A percentile compares a stretch with the other conserved stretches of the same genome.
phyloP scores from a whole-genome alignment of 1,284 basidiomycete genomes.

The Rhodotorula mucilaginosa region DNA sequence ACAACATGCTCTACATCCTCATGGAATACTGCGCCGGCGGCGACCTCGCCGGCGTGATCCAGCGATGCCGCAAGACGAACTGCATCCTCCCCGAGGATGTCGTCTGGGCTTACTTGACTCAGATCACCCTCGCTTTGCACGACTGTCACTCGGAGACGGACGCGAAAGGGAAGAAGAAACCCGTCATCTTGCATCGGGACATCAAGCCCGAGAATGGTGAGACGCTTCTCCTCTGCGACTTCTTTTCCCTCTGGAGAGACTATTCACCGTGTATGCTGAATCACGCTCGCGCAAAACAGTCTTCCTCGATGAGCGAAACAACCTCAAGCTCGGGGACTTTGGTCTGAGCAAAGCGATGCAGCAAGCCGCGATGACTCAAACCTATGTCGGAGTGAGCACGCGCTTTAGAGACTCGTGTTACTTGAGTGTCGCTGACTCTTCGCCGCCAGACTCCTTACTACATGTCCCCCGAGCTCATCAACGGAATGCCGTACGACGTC shows the following conservation, averaged over 20 bases:
- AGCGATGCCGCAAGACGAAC: slow-evolving; percentile 61
- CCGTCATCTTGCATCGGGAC: slow-evolving; percentile 79
- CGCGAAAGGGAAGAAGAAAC: slow-evolving; percentile 39
- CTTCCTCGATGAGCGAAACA: slow-evolving; percentile 73
- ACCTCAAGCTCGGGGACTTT: slow-evolving; percentile 92
- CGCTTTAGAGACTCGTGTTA: not conserved
- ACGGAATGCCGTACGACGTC: slow-evolving; percentile 91
- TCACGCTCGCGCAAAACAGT: slow-evolving; percentile 55
- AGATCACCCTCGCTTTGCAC: slow-evolving; percentile 83
- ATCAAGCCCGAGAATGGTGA: slow-evolving; percentile 93
- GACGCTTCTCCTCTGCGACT: slow-evolving; percentile 41
- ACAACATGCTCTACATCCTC: slow-evolving; percentile 86
- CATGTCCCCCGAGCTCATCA: slow-evolving; percentile 96
- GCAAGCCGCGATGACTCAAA: slow-evolving; percentile 83
- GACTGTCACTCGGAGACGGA: slow-evolving; percentile 67
- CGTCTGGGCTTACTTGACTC: slow-evolving; percentile 92
- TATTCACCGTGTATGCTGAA: not conserved
- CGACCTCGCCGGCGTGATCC: slow-evolving; percentile 82
- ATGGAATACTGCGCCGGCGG: slow-evolving; percentile 98
- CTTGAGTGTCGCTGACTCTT: not conserved
- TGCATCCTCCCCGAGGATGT: slow-evolving; percentile 74
- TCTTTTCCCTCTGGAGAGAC: no score
- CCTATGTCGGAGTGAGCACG: slow-evolving; percentile 83
- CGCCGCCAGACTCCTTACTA: slow-evolving; percentile 83
- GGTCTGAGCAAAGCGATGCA: slow-evolving; percentile 88